phyloP scores from a whole-genome alignment of 192 early-diverging fungal species.

The Phlyctochytrium bullatum region DNA sequence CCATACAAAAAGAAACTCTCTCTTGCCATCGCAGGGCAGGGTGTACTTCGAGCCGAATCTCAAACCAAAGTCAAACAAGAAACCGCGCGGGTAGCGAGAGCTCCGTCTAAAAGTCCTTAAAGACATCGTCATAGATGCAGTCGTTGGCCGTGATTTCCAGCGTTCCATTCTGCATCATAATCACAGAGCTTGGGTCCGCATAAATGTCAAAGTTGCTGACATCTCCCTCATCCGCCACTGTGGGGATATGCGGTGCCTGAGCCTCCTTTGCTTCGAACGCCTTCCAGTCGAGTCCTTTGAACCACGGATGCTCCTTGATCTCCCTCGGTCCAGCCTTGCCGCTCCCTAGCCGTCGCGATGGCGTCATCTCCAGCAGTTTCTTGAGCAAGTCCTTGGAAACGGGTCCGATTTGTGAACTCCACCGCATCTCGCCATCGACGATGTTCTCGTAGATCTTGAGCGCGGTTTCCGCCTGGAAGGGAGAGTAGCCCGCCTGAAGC shows the following conservation, averaged over 20 bases:
- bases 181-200: constrained; percentile 25
- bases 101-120: constrained; percentile 31
- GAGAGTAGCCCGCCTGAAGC: constrained; percentile 41
- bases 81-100: no score
- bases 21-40: no score
- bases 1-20: no score
- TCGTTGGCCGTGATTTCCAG: constrained; percentile 16
- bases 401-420: constrained; percentile 28
- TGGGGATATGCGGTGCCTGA: constrained; percentile 39
- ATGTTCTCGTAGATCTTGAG: constrained; percentile 41
- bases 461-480: constrained; percentile 35
- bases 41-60: no score
- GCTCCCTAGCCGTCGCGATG: constrained; percentile 31
- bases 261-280: constrained; percentile 37
- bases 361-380: constrained; percentile 13
- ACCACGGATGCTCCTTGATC: constrained; percentile 36
- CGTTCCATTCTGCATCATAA: constrained; percentile 23
- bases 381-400: constrained; percentile 22
- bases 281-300: constrained; percentile 25
- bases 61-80: no score
- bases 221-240: constrained; percentile 30
- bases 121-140: constrained; percentile 20
- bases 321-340: constrained; percentile 33
- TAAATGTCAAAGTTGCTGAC: constrained; percentile 39
- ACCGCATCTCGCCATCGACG: constrained; percentile 28